Evolutionary conservation across 768 basidiomycete species (phyloP).

Genomic region (Hortiboletus flavorubellus): DNA sequence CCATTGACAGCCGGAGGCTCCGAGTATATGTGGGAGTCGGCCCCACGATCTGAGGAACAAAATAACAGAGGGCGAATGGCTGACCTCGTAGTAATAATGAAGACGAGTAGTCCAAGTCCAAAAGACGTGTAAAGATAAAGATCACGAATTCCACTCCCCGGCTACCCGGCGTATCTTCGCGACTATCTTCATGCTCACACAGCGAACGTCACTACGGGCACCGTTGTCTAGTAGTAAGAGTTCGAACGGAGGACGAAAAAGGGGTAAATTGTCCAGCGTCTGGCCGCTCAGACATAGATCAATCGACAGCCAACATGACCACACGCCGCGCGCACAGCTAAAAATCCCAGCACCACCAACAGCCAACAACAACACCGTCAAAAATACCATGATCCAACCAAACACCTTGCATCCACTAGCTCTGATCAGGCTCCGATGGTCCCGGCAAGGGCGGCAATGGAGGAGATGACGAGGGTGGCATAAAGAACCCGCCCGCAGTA

Average conservation of each 20-base stretch:
- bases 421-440: neutral
- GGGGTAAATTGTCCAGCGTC: neutral
- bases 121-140: too few species aligned
- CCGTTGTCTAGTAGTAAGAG: too few species aligned
- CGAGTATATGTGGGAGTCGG: too few species aligned
- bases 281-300: too few species aligned
- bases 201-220: too few species aligned
- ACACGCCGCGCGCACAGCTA: neutral
- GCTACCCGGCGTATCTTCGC: too few species aligned
- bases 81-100: neutral
- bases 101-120: neutral
- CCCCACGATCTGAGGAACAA: neutral
- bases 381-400: neutral
- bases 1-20: too few species aligned
- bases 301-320: too few species aligned
- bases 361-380: neutral
- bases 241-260: neutral
- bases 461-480: conserved; percentile 42
- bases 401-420: neutral
- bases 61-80: too few species aligned
- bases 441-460: conserved; percentile 24
- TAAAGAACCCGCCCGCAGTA: conserved; percentile 77
- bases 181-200: too few species aligned
- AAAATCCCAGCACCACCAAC: neutral
- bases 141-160: too few species aligned